Evolutionary conservation across 2,329 filamentous ascomycete species (phyloP).

Genomic region (Aspergillus glaucus): DNA sequence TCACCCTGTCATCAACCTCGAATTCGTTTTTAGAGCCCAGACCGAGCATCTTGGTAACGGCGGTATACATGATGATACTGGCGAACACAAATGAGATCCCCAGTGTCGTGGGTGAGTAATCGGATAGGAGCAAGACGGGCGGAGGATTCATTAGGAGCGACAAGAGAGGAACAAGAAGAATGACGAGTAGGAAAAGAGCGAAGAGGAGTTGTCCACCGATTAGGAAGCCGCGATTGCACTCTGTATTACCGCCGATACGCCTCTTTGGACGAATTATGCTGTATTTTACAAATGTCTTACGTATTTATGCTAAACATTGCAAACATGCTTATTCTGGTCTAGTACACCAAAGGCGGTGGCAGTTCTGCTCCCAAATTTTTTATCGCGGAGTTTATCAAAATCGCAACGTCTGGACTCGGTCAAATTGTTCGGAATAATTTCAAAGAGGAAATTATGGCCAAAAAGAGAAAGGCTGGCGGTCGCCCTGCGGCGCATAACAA

Average conservation of each 20-base stretch:
- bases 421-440: background rate
- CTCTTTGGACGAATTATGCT: background rate
- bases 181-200: slow-evolving; percentile 3
- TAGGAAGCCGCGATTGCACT: no score
- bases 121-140: slow-evolving; percentile 13
- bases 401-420: background rate
- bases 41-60: slow-evolving; percentile 34
- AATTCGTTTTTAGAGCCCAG: slow-evolving; percentile 61
- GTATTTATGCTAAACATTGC: slow-evolving; percentile 5
- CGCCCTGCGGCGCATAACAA: slow-evolving; percentile 33
- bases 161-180: slow-evolving; percentile 5
- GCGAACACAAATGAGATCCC: slow-evolving; percentile 28
- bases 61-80: slow-evolving; percentile 26
- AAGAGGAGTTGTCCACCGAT: slow-evolving; percentile 1
- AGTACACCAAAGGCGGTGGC: slow-evolving; percentile 25
- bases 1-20: slow-evolving; percentile 75
- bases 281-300: background rate
- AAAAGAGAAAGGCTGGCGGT: slow-evolving; percentile 63
- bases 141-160: slow-evolving; percentile 16
- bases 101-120: slow-evolving; percentile 19
- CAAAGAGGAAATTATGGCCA: slow-evolving; percentile 39
- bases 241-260: no score
- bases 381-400: slow-evolving; percentile 20
- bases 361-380: slow-evolving; percentile 29
- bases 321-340: slow-evolving; percentile 16